Evolutionary conservation across 371 early-diverging fungal genomes (phyloP).

Genomic region (Saksenaea vasiformis): DNA sequence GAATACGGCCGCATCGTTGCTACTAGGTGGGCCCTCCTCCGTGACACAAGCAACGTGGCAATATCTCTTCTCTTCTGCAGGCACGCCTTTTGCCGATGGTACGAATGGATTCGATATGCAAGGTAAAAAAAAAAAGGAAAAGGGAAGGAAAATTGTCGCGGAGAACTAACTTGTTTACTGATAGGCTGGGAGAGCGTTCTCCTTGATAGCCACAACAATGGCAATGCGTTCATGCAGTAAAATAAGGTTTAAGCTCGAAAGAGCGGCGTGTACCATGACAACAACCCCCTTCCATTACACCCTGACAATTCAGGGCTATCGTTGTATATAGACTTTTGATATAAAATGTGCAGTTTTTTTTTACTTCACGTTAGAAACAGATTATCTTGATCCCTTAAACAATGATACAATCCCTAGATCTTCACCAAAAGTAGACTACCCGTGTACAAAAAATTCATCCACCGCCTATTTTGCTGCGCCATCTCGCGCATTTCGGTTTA

Average conservation of each 20-base stretch:
- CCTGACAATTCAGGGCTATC: background rate
- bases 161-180: background rate
- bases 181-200: background rate
- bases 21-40: background rate
- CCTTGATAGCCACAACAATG: background rate
- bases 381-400: too few relatives aligned
- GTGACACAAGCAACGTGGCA: constrained; percentile 20
- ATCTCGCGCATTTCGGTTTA: background rate
- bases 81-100: constrained; percentile 15
- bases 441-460: background rate
- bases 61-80: constrained; percentile 25
- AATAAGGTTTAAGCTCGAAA: background rate
- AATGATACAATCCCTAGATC: too few relatives aligned
- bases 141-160: background rate
- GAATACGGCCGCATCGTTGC: constrained; percentile 8
- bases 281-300: background rate
- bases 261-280: background rate
- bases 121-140: background rate
- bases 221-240: background rate
- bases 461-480: background rate
- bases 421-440: background rate
- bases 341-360: background rate
- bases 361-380: background rate
- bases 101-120: background rate
- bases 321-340: background rate